Conservation (phyloP, 768 basidiomycete genomes). For the Boletus tomentosulus region DNA sequence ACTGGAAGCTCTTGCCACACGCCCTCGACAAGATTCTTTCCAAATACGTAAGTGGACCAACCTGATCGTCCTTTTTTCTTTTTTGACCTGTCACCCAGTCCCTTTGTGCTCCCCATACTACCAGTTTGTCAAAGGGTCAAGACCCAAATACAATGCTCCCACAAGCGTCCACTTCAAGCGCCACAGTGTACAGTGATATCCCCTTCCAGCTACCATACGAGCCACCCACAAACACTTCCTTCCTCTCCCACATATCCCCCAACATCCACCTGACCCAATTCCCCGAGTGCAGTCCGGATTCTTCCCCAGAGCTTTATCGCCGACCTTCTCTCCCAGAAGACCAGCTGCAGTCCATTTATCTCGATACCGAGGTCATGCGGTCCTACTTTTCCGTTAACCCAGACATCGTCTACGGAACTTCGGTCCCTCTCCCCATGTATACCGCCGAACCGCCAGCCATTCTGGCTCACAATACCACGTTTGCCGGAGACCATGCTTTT, state of each 20-base stretch:
- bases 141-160: constrained; percentile 26
- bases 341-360: constrained; percentile 17
- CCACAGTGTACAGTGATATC: constrained; percentile 3
- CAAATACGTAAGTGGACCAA: constrained; percentile 63
- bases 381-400: constrained; percentile 16
- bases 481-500: constrained; percentile 10
- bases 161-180: constrained; percentile 18
- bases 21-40: constrained; percentile 77
- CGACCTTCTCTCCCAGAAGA: constrained; percentile 22
- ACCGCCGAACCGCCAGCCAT: constrained; percentile 11
- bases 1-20: constrained; percentile 65
- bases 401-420: constrained; percentile 13
- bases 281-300: constrained; percentile 11
- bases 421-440: constrained; percentile 18
- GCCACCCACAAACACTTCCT: constrained; percentile 15
- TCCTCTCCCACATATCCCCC: constrained; percentile 19
- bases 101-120: constrained; percentile 41
- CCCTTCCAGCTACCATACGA: constrained; percentile 9
- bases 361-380: constrained; percentile 21
- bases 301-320: constrained; percentile 9
- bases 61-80: not conserved
- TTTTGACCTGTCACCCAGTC: constrained; percentile 33
- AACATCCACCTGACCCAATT: constrained; percentile 16
- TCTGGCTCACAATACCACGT: constrained; percentile 9
- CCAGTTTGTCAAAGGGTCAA: constrained; percentile 16